Base-by-base conservation (phyloP, 129 eudicot species). In the Logfia minima region DNA sequence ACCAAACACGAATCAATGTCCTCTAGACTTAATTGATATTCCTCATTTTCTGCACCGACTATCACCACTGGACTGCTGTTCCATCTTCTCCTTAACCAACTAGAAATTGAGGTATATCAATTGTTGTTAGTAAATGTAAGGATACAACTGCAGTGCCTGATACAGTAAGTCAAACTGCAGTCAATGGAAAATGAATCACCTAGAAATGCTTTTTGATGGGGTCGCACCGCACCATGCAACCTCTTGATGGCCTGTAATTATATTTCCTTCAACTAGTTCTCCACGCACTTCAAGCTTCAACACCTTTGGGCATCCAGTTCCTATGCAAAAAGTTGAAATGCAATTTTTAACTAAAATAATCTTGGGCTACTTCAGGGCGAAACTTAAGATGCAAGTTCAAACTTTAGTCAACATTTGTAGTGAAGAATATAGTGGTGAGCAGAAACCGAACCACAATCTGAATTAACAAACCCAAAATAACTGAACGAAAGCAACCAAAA, bases 141-240 rank as follows among this genome's bases (percentile, higher is more conserved):
- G 28, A 34, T 37, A 58, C 52, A 74, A 70, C 53, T 26, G 71
- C 48, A 72, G 14, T 32, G 53, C 77, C 9, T 32, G 52, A 66
- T 76, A 35, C 55, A 37, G 29, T 56, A 66, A 74, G 76, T 67
- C 39, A 78, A 24, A 59, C 56, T 31, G 68, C 10, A 19, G 76
- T 61, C 64, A 53, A 68, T 66, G 13, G 6, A 82, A 74, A 29
- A 76, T 6, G 60, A 43, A 75, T 82, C 74, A 95, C 99, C 99
- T 95, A 58, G 97, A 83, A 85, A 95, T 90, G 70, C 99, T 94
- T 88, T 86, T 95, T 45, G 90, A 97, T 48, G 96, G 96, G 80
- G 96, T 88, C 51, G 96, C 97, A 21, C 99, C 99, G 77, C 99
- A 95, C 99, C 99, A 95, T 76, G 99, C 99, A 83, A 95, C 83